Percentiles rank a stretch among this genome's conserved stretches.
phyloP scores from a whole-genome alignment of 2,329 filamentous ascomycete genomes.

The Reticulascus tulasneorum region DNA sequence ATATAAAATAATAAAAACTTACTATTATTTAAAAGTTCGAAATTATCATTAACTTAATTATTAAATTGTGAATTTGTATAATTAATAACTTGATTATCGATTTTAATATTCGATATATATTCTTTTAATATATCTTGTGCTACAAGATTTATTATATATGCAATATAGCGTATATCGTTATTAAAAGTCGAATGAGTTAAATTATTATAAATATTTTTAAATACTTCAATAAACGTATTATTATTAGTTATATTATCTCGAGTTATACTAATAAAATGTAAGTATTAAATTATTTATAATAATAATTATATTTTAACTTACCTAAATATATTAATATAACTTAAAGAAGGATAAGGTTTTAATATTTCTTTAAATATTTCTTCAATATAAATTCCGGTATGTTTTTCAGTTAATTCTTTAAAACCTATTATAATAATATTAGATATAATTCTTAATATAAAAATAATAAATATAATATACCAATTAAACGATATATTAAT shows the following conservation, averaged over 20 bases:
- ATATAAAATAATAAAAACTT: neutral
- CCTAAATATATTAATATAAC: too few species aligned
- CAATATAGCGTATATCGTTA: too few species aligned
- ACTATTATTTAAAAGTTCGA: neutral
- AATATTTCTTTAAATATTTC: too few species aligned
- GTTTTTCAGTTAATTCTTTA: too few species aligned
- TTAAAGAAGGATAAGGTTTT: too few species aligned
- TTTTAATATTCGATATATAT: neutral
- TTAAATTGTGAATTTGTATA: conserved; percentile 1
- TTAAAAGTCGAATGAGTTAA: neutral
- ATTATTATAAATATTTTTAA: neutral
- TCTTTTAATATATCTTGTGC: neutral
- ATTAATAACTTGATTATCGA: neutral
- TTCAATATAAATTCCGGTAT: too few species aligned
- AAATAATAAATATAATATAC: neutral
- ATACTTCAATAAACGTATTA: too few species aligned
- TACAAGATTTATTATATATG: too few species aligned
- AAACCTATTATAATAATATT: too few species aligned
- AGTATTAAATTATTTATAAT: neutral
- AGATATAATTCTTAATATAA: neutral
- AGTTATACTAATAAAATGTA: neutral
- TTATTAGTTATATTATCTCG: too few species aligned
- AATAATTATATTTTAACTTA: conserved; percentile 1
- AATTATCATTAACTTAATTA: conserved; percentile 2
- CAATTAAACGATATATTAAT: neutral